Conservation (phyloP, 306 rosid genomes). For the Betula pendula region DNA sequence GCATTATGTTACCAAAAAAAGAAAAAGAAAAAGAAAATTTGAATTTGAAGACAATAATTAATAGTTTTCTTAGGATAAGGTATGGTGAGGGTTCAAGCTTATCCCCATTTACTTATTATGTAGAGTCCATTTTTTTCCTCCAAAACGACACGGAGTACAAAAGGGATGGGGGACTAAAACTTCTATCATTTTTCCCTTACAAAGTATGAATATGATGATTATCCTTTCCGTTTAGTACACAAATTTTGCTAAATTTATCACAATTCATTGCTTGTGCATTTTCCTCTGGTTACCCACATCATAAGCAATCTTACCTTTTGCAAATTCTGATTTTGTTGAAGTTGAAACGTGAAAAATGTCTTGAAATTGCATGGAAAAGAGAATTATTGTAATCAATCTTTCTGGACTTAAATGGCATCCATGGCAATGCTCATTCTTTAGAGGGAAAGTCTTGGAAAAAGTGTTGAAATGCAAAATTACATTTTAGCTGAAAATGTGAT, state of each 20-base stretch:
- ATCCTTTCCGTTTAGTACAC: slow-evolving; percentile 7
- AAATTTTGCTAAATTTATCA: not conserved
- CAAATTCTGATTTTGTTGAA: not conserved
- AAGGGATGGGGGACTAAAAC: not conserved
- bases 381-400: no score
- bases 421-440: not conserved
- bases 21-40: not conserved
- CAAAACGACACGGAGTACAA: slow-evolving; percentile 29
- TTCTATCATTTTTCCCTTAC: slow-evolving; percentile 6
- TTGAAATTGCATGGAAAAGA: no score
- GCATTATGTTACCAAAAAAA: not conserved
- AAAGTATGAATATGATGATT: not conserved
- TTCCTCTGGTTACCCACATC: not conserved
- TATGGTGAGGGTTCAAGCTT: slow-evolving; percentile 24
- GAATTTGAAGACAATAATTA: not conserved
- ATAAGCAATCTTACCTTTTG: not conserved
- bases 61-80: slow-evolving; percentile 8
- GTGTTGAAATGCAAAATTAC: not conserved
- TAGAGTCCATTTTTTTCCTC: slow-evolving; percentile 10
- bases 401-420: not conserved
- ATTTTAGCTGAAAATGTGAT: no score
- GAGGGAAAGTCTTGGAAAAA: not conserved
- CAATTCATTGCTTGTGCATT: not conserved
- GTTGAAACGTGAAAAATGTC: not conserved
- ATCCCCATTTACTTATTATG: slow-evolving; percentile 29